These are phyloP conservation scores for Paspalum notatum DNA, from an alignment of 176 grass and related monocot genomes.

Conservation along the genomic window DNA sequence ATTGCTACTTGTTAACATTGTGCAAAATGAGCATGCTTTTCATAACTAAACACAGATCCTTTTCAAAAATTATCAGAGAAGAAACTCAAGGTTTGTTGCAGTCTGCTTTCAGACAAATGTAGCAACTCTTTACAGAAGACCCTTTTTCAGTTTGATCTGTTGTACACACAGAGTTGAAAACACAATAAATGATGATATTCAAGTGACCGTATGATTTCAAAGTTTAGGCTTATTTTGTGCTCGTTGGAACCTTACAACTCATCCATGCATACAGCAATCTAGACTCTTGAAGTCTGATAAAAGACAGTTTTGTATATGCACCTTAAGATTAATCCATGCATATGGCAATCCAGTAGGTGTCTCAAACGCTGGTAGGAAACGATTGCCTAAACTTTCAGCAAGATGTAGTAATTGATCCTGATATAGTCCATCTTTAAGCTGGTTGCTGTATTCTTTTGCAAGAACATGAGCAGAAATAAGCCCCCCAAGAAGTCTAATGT, in stretches of 20 bases:
- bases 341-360: conserved; percentile 96
- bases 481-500: conserved; percentile 98
- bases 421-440: conserved; percentile 66
- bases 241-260: conserved; percentile 51
- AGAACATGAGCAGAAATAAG: conserved; percentile 98
- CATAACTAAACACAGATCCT: background rate
- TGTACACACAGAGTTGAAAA: background rate
- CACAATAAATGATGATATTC: conserved; percentile 5
- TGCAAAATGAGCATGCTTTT: background rate
- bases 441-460: conserved; percentile 74
- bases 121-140: conserved; percentile 13
- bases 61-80: background rate
- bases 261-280: conserved; percentile 81
- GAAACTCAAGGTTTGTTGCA: background rate
- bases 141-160: conserved; percentile 13
- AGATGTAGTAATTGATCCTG: conserved; percentile 81
- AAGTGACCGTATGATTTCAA: conserved; percentile 30
- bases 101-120: conserved; percentile 18
- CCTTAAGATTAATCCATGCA: conserved; percentile 98
- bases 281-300: conserved; percentile 23
- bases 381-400: conserved; percentile 80
- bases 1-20: conserved; percentile 5
- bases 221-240: background rate
- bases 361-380: conserved; percentile 91
- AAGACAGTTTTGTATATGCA: conserved; percentile 41